phyloP scores from a whole-genome alignment of 2,329 filamentous ascomycete genomes.

The Pseudogymnoascus sp. region DNA sequence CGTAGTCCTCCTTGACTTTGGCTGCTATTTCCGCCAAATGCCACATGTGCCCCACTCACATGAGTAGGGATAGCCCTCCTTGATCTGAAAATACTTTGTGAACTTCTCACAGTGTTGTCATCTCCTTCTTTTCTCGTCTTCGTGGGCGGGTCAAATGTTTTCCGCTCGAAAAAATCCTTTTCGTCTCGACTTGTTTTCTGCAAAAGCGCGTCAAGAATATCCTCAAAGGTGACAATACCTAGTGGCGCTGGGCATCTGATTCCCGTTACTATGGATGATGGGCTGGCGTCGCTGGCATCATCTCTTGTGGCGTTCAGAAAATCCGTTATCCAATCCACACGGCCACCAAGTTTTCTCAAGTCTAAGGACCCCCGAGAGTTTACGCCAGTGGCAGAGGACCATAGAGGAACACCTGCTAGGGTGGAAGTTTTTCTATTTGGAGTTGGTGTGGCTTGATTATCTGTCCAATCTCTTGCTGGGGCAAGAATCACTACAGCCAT shows the following conservation, averaged over 20 bases:
- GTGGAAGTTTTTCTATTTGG: background rate
- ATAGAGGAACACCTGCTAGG: background rate
- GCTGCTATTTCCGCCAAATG: background rate
- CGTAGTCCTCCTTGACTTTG: slow-evolving; percentile 13
- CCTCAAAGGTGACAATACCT: slow-evolving; percentile 25
- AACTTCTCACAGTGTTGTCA: slow-evolving; percentile 6
- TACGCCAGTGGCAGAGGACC: background rate
- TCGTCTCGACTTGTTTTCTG: slow-evolving; percentile 21
- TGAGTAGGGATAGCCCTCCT: background rate
- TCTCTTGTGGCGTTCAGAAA: slow-evolving; percentile 14
- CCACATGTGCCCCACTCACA: background rate
- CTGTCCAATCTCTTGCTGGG: slow-evolving; percentile 4
- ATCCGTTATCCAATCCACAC: slow-evolving; percentile 15
- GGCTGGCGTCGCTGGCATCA: background rate
- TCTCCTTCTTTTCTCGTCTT: slow-evolving; percentile 18
- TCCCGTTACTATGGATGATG: slow-evolving; percentile 8
- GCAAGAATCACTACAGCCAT: slow-evolving; percentile 22
- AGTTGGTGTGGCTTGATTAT: slow-evolving; percentile 9
- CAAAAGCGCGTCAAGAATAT: slow-evolving; percentile 21
- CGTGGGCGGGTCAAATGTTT: slow-evolving; percentile 11
- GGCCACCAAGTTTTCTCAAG: background rate
- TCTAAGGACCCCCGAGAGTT: background rate
- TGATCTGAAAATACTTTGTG: background rate
- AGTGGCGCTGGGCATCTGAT: slow-evolving; percentile 19
- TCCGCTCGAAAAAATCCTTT: slow-evolving; percentile 18